Evolutionary conservation across 139 green algal species (phyloP), one percentile per base, ranked within the genome.

Genomic region (Micromonas commoda): DNA sequence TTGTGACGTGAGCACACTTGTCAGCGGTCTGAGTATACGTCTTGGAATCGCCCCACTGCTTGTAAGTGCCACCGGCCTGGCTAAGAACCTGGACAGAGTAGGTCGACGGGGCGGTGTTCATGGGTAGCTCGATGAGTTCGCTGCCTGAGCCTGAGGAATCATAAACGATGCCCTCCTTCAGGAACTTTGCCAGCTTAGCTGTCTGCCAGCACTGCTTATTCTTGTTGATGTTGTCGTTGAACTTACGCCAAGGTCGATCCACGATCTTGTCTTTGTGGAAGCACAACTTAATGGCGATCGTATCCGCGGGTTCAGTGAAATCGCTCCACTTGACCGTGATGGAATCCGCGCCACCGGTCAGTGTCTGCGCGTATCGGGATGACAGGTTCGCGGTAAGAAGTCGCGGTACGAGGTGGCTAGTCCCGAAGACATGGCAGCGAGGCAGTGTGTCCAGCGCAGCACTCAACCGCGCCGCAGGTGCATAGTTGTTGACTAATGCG

Each of bases 161-260:
- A 35, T 68, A 19, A 65, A 1, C 68, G 68, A 54, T 75, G 68
- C n/a, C 33, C 2, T 35, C 23, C 3, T 51, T 2, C 31, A 78
- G 33, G 19, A 2, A 26, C 1, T 52, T 51, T 23, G 68, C 19
- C 29, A 34, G 2, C n/a, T 53, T 37, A 5, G 37, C 34, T 20
- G 35, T 75, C 53, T 75, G 68, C 13, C 53, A 34, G 72, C 72
- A 78, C 33, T 78, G 72, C 53, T 78, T 78, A 34, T 78, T 69
- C 16, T 78, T 68, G 2, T 70, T 6, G 52, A 78, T 38, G 32
- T 20, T 29, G 52, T 78, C 72, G 20, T 69, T 69, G 2, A 53
- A 57, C 53, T 78, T 78, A 13, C 72, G 24, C 72, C 72, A 78
- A 51, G 51, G 23, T 0, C 53, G 2, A 21, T 45, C 21, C 33